Percentiles rank a stretch among this genome's conserved stretches.
phyloP scores from a whole-genome alignment of 257 asterid genomes.

The Nicotiana paniculata region DNA sequence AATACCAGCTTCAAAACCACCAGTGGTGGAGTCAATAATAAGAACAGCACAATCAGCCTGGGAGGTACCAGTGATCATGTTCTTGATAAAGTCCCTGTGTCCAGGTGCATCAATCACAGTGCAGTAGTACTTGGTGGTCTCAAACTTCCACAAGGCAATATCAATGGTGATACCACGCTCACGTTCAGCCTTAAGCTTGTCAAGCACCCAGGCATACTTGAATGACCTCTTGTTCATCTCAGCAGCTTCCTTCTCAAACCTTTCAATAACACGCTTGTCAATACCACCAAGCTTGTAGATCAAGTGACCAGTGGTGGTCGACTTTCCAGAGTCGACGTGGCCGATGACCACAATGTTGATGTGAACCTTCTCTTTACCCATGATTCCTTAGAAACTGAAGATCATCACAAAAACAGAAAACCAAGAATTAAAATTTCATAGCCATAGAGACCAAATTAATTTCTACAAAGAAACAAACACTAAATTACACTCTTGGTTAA shows the following conservation, averaged over 20 bases:
- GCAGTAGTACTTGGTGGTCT: constrained; percentile 85
- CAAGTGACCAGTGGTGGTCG: constrained; percentile 43
- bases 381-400: neutral
- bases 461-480: neutral
- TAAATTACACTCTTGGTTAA: neutral
- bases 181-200: constrained; percentile 86
- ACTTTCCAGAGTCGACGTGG: constrained; percentile 44
- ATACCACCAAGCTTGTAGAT: constrained; percentile 83
- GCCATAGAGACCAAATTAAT: neutral
- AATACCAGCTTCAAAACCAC: constrained; percentile 82
- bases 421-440: neutral
- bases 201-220: constrained; percentile 11
- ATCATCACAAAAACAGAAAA: neutral
- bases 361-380: constrained; percentile 40
- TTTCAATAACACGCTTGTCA: constrained; percentile 76
- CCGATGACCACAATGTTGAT: constrained; percentile 45
- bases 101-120: constrained; percentile 86
- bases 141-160: constrained; percentile 81
- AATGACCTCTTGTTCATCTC: too few relatives aligned
- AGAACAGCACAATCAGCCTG: constrained; percentile 85
- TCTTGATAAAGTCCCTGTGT: constrained; percentile 75
- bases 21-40: constrained; percentile 77
- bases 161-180: constrained; percentile 86
- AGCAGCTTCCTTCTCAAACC: constrained; percentile 39
- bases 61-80: constrained; percentile 81